Evolutionary conservation across 177 flowering plant species (phyloP), one percentile per base, ranked within the genome.

Genomic region (Vitis hybrid): DNA sequence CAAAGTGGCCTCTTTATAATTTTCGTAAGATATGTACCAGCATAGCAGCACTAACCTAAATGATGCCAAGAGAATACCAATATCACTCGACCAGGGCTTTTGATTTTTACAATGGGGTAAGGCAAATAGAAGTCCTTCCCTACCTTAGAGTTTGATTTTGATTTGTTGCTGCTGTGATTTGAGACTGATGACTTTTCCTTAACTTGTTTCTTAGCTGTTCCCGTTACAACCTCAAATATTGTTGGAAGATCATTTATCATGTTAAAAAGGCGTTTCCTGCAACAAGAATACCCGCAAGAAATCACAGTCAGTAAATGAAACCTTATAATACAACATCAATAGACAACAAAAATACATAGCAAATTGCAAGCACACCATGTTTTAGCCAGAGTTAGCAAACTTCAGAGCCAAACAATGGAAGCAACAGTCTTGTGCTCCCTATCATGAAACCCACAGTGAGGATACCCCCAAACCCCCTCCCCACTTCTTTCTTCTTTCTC

Each of bases 171-270:
- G 81, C 85, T 79, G 66, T 82, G 77, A 70, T 85, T 87, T 46
- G 88, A 75, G 15, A 67, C 79, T 13, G 82, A 70, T 15, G 91
- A 82, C 72, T 87, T 84, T 70, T 86, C 91, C 77, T 85, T 88
- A 8, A 62, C 70, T 72, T 71, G 87, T 68, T 85, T 86, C 85
- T 85, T 86, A 19, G 77, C 84, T 7, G 67, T 56, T 48, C 86
- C 88, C 4, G 82, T 79, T 46, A 87, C 90, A 66, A 83, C 83
- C 78, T 87, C 90, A 71, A 75, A 87, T 74, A 87, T 80, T 46
- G 88, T 80, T 19, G 90, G 88, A 60, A 87, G 85, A 60, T 87
- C 90, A 76, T 85, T 85, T 64, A 85, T 78, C 90, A 87, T 80
- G 57, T 58, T 73, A 61, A 85, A 87, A 32, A 87, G 79, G 11